Conservation (phyloP, 441 rosid species). For the Raphanus hybrid region DNA sequence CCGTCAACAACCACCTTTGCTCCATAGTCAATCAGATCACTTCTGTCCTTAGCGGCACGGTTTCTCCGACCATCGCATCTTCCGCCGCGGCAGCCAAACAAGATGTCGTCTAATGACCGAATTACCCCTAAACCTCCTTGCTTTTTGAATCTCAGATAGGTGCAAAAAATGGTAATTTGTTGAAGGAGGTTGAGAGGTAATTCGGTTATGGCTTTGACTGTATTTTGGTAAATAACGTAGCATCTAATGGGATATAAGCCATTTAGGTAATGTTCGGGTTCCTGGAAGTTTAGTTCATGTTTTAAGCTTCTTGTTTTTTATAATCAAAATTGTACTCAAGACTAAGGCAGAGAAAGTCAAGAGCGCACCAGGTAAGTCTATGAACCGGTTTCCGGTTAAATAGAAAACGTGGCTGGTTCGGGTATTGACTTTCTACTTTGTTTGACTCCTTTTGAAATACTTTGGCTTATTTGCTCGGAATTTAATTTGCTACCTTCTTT, state of each 20-base stretch:
- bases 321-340: slow-evolving; percentile 2
- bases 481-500: slow-evolving; percentile 24
- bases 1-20: slow-evolving; percentile 75
- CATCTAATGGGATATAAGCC: slow-evolving; percentile 42
- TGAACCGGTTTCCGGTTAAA: slow-evolving; percentile 24
- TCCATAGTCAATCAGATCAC: slow-evolving; percentile 71
- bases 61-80: slow-evolving; percentile 15
- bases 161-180: background rate
- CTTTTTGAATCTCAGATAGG: background rate
- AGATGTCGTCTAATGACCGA: slow-evolving; percentile 36
- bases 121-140: slow-evolving; percentile 55
- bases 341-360: slow-evolving; percentile 66
- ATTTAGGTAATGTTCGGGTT: slow-evolving; percentile 2
- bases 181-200: slow-evolving; percentile 54
- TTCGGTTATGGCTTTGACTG: slow-evolving; percentile 28
- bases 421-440: slow-evolving; percentile 89
- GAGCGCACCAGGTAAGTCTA: slow-evolving; percentile 79
- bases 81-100: slow-evolving; percentile 33
- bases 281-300: background rate
- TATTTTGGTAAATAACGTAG: slow-evolving; percentile 30
- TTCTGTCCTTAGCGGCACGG: slow-evolving; percentile 49
- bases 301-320: background rate
- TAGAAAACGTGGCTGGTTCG: slow-evolving; percentile 82
- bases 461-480: slow-evolving; percentile 35
- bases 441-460: slow-evolving; percentile 26